phyloP scores from a whole-genome alignment of 1,139 yeast genomes.

The Kluyveromyces sp. region DNA sequence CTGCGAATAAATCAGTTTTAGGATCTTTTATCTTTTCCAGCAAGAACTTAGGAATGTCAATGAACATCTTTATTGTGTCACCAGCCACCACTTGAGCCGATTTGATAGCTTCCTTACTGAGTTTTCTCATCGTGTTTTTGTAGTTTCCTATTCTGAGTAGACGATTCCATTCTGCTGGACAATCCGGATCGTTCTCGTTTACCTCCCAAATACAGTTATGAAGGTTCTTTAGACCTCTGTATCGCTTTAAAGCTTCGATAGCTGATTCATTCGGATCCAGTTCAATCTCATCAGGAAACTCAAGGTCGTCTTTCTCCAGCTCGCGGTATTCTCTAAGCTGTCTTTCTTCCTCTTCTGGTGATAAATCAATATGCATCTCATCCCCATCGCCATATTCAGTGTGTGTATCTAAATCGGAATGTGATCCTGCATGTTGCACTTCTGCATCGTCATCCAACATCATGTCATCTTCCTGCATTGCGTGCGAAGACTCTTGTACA shows the following conservation, averaged over 20 bases:
- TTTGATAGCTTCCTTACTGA: slow-evolving; percentile 51
- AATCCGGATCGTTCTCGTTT: slow-evolving; percentile 69
- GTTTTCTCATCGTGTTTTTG: slow-evolving; percentile 67
- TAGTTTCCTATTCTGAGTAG: slow-evolving; percentile 69
- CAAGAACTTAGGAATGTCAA: slow-evolving; percentile 54
- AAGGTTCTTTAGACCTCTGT: slow-evolving; percentile 81
- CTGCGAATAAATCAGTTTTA: slow-evolving; percentile 43
- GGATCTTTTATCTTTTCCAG: slow-evolving; percentile 39
- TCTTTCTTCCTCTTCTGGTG: slow-evolving; percentile 76
- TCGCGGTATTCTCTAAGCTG: slow-evolving; percentile 66
- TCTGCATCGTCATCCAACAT: slow-evolving; percentile 34
- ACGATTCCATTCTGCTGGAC: slow-evolving; percentile 75
- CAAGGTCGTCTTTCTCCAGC: slow-evolving; percentile 73
- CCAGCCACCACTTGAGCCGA: slow-evolving; percentile 65
- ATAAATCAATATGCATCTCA: slow-evolving; percentile 65
- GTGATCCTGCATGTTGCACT: slow-evolving; percentile 19
- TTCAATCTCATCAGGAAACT: slow-evolving; percentile 94
- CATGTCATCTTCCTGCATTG: slow-evolving; percentile 28
- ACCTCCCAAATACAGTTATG: slow-evolving; percentile 81
- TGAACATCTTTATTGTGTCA: slow-evolving; percentile 48
- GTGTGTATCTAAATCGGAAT: slow-evolving; percentile 27
- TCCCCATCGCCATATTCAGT: slow-evolving; percentile 38
- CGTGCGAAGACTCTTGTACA: slow-evolving; percentile 30
- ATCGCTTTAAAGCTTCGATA: slow-evolving; percentile 62
- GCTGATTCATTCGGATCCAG: slow-evolving; percentile 71